Base-by-base conservation (phyloP, 371 early-diverging fungal genomes). In the Choanephora cucurbitarum region DNA sequence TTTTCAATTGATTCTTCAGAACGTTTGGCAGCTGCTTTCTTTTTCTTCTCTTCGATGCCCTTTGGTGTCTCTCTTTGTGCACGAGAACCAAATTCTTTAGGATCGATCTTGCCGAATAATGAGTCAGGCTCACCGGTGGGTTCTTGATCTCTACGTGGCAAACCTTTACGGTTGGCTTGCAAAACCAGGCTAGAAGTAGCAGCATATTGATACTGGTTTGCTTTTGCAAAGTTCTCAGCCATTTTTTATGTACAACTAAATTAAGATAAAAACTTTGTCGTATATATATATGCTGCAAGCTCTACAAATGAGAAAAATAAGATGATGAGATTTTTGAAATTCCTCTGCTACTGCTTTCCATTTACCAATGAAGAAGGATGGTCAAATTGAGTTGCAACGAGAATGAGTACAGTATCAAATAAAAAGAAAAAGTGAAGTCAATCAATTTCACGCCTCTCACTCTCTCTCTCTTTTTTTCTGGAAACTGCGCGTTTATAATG, bases 51-150 rank as follows among this genome's bases (percentile, higher is more conserved):
- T 46, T 90, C 89, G 52, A 85, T 72, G 58, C 84, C 85, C 53
- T 84, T 85, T 37, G 85, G 77, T 40, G 78, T 69, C 45, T 87
- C 87, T 54, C 91, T 77, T 33, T 80, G 74, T 6, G 93, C 95
- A 17, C 91, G 78, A 45, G 85, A 80, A 52, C 99, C 99, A 76
- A 98, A 93, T 31, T 87, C 84, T 64, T 87, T 89, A 9, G 87
- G 82, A 69, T 92, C 83, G 17, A 97, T 88, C 42, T 85, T 82
- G 28, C 97, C 97, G 77, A 81, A 87, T 31, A 98, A 77, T 4
- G 96, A 81, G 67, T 95, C 97, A 24, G 95, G 90, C 63, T 97
- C 97, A n/a, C 97, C 97, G 21, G 93, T 90, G 21, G 96, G 96
- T 66, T 97, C 97, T 55, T 94, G 82, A 79, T 91, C 92, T 50